Evolutionary conservation across 2,329 filamentous ascomycete genomes (phyloP), one percentile per base, ranked within the genome.

Genomic region (Curvularia hawaiiensis): DNA sequence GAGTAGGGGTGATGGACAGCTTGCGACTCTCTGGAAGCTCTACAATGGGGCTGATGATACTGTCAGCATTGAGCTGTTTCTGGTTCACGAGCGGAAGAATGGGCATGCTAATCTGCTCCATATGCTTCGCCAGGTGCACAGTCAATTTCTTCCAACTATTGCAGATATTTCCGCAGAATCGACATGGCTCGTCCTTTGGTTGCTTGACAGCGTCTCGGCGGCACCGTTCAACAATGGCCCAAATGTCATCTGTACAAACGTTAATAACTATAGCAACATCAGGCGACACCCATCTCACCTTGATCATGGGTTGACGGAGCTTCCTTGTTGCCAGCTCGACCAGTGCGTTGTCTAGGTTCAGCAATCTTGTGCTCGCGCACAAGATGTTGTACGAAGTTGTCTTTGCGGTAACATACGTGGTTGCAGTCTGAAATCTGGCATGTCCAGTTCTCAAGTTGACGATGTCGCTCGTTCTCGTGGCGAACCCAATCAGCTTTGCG

Each of bases 401-500:
- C 91, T 60, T 93, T 91, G 30, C 93, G 87, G 74, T 89, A 96
- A 79, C 92, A 97, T 3, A 83, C 85, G 72, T 97, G 93, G 9
- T 81, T 83, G 75, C 93, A 97, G 62, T 94, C 92, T 4, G 88
- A 84, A 20, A 92, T 85, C 59, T 90, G 87, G 72, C 93, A 97
- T 6, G 84, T 88, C 92, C 92, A 97, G 88, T 91, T 95, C 70
- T 97, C 92, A 3, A 96, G 80, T 62, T 96, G 91, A 24, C 93
- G 86, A 73, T 97, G 93, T 26, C 90, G 88, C 76, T 97, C 93
- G 66, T 94, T 96, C 73, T 97, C 93, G 69, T 97, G 93, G 30
- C 93, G 86, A 22, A 97, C 92, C 93, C 93, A 97, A 73, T 97
- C 93, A 14, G 93, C 93, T 77, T 97, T 97, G 47, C 92, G 86